Base-by-base conservation (phyloP, 2,329 filamentous ascomycete species). In the Epichloe brachyelytri region DNA sequence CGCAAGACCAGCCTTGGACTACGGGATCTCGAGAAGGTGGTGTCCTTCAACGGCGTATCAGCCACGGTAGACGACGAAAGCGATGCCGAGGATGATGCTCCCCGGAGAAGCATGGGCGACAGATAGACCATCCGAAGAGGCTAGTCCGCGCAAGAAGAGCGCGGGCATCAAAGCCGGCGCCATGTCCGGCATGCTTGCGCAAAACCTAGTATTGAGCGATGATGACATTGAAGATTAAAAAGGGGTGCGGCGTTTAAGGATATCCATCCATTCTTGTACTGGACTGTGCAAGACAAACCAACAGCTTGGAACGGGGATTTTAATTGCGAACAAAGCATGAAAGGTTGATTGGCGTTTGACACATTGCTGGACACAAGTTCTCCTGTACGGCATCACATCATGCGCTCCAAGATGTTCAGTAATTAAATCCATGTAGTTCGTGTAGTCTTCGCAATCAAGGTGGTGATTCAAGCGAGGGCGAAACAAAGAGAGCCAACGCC, bases 151-250 rank as follows among this genome's bases (percentile, higher is more conserved):
- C 41, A 79, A 78, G 65, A 74, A 67, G 60, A 65, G 58, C 26
- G 55, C 65, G 15, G 64, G 68, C 2, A 69, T 73, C 55, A 63
- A 65, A 55, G 54, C 65, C 48, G 57, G 64, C 3, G 64, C 62
- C 10, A 62, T 70, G 43, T 67, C 68, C 2, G 67, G 71, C 30
- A 62, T 76, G 55, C 69, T 74, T 41, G 76, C 81, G 54, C 79
- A 82, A 63, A 85, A 83, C 59, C 68, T 90, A 56, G 78, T 88
- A 43, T 68, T 91, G 40, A 88, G 83, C 58, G 87, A 93, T 60
- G 87, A 93, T 67, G 87, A 93, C 70, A 91, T 93, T 62, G 85
- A 89, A 64, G 86, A 90, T 59, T 71, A 30, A 43, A 30, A 33
- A 71, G 14, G n/a, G 37, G 47, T 5, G 40, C 20, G 22, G 22